phyloP scores from a whole-genome alignment of 2,329 filamentous ascomycete genomes.

The Fusarium sp. region DNA sequence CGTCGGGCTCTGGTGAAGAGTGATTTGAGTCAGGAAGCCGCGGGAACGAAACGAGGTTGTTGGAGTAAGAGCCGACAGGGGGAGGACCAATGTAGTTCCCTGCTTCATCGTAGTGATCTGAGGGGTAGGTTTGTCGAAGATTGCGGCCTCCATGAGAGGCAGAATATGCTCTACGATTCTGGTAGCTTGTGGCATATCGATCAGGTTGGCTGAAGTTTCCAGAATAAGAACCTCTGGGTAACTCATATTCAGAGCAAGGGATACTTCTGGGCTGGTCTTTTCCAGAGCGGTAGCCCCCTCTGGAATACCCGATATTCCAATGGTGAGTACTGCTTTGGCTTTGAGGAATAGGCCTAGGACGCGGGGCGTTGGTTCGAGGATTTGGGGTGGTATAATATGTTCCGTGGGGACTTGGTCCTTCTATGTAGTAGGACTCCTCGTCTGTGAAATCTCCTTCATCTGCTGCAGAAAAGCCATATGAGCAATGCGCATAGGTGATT shows the following conservation, averaged over 20 bases:
- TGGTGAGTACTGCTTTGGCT: background rate
- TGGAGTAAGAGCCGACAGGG: background rate
- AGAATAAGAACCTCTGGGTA: constrained; percentile 10
- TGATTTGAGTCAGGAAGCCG: constrained; percentile 11
- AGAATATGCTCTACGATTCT: constrained; percentile 14
- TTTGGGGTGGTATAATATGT: constrained; percentile 11
- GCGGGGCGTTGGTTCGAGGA: background rate
- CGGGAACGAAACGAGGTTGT: constrained; percentile 24
- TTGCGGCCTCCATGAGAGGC: constrained; percentile 5
- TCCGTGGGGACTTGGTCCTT: constrained; percentile 12
- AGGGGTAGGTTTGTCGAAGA: constrained; percentile 18
- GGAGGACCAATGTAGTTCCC: constrained; percentile 27
- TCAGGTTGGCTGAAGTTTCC: constrained; percentile 20
- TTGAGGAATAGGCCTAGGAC: background rate
- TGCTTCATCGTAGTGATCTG: constrained; percentile 22
- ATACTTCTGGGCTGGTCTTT: background rate
- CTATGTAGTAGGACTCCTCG: background rate
- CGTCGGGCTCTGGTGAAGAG: background rate
- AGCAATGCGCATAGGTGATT: background rate
- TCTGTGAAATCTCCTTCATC: constrained; percentile 2
- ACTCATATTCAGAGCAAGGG: background rate
- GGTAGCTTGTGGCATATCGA: constrained; percentile 10
- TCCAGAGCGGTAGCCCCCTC: background rate
- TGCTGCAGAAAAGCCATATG: background rate
- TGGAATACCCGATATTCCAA: background rate